phyloP scores from a whole-genome alignment of 1,284 basidiomycete species.

The Afroboletus lepidellus region DNA sequence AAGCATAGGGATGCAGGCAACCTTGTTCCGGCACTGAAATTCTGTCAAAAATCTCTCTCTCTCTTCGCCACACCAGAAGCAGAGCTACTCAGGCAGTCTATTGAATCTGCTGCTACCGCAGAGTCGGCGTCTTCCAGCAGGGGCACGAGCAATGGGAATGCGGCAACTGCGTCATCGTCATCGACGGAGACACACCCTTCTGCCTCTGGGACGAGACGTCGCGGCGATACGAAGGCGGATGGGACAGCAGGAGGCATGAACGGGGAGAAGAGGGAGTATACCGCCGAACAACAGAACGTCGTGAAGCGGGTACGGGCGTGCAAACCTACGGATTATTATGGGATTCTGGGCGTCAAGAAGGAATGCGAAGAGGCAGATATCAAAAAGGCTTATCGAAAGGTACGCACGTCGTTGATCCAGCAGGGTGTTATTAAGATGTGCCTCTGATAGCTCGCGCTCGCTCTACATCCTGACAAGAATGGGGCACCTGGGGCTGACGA shows the following conservation, averaged over 20 bases:
- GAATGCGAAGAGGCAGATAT: constrained; percentile 88
- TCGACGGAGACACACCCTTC: constrained; percentile 68
- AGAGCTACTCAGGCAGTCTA: constrained; percentile 58
- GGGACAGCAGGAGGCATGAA: constrained; percentile 54
- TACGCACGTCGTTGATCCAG: constrained; percentile 33
- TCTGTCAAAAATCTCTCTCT: constrained; percentile 86
- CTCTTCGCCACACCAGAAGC: constrained; percentile 86
- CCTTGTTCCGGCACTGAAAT: constrained; percentile 78
- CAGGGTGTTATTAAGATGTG: constrained; percentile 16
- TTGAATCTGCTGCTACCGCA: constrained; percentile 54
- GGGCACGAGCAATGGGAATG: constrained; percentile 31
- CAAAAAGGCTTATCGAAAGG: constrained; percentile 98
- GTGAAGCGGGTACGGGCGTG: constrained; percentile 88
- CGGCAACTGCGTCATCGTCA: constrained; percentile 41
- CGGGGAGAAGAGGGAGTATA: constrained; percentile 82
- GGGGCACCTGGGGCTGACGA: constrained; percentile 97
- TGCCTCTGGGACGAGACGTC: constrained; percentile 60
- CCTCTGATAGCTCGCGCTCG: constrained; percentile 75
- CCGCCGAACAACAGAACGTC: constrained; percentile 78
- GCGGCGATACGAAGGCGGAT: constrained; percentile 39
- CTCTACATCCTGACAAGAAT: constrained; percentile 96
- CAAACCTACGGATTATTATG: constrained; percentile 91
- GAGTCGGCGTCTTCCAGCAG: constrained; percentile 33
- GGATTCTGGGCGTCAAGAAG: constrained; percentile 83
- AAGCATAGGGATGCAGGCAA: constrained; percentile 73